Base-by-base conservation (phyloP, 805 yeast genomes). In the Lipomyces chichibuensis region DNA sequence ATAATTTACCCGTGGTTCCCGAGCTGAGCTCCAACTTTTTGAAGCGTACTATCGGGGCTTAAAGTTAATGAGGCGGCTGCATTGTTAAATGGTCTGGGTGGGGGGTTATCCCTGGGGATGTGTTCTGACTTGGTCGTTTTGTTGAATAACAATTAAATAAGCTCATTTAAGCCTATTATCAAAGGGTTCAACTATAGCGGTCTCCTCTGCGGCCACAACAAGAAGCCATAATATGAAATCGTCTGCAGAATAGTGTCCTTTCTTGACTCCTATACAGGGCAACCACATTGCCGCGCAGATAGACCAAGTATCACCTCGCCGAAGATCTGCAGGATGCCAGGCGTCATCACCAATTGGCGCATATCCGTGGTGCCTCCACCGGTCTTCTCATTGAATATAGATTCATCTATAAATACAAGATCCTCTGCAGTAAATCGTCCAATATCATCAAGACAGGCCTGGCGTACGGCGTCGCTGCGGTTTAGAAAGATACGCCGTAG, bases 271-370 rank as follows among this genome's bases (percentile, higher is more conserved):
- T 39, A 39, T 4, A 39, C 46, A 39, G 8, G 46, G 46, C 46
- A 39, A 39, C 46, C 46, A 39, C 46, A 39, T 39, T 39, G 46
- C 46, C n/a, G 46, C 46, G 46, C 46, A 39, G 46, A 39, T 39
- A 39, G 46, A 39, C 46, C 46, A 39, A 39, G 46, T 39, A 39
- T 39, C 46, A 39, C 46, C n/a, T 39, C 46, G 46, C 46, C 46
- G 46, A 11, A 39, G n/a, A 39, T 39, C 46, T 39, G 46, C 46
- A 39, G 46, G 46, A 39, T 39, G 11, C n/a, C 46, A 17, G n/a
- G 46, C 46, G 46, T 39, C 46, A 39, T 39, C 46, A 14, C 46
- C 46, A 39, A 39, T 14, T 39, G 46, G 46, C 46, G 46, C 46
- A 39, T 39, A 39, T 39, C 46, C 46, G n/a, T 33, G 35, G 35